These are phyloP conservation scores for Zelonia costaricensis DNA, from an alignment of 208 protist genomes.

Conservation along the genomic window DNA sequence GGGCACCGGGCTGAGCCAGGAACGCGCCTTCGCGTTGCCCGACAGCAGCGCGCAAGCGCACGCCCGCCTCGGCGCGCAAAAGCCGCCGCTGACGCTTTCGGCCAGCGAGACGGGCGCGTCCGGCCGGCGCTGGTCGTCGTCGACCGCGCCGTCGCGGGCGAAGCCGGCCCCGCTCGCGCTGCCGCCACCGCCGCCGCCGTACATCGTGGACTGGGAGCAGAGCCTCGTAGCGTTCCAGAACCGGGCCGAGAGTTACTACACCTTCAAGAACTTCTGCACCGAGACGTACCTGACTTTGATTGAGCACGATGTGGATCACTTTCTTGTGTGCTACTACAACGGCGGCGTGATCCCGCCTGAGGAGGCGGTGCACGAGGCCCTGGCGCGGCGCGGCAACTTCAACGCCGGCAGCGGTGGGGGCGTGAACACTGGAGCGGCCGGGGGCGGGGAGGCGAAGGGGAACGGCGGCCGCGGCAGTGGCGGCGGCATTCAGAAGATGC, in stretches of 20 bases:
- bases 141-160: not conserved
- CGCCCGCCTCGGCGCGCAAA: not conserved
- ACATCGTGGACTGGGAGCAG: constrained; percentile 38
- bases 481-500: constrained; percentile 25
- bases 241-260: constrained; percentile 45
- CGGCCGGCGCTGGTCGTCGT: too few species aligned
- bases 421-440: not conserved
- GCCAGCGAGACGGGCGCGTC: too few species aligned
- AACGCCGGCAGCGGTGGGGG: not conserved
- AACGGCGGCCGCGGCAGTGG: not conserved
- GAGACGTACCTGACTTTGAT: constrained; percentile 63
- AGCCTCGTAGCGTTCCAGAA: constrained; percentile 40
- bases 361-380: constrained; percentile 23
- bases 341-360: constrained; percentile 14
- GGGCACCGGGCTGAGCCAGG: not conserved
- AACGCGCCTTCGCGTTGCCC: not conserved
- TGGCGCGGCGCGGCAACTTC: constrained; percentile 3
- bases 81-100: not conserved
- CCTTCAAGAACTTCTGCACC: constrained; percentile 45
- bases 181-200: not conserved
- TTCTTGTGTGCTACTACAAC: constrained; percentile 46
- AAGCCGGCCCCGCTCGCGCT: not conserved
- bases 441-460: not conserved
- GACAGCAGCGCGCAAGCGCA: constrained; percentile 1
- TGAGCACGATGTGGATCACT: constrained; percentile 63